Evolutionary conservation across 108 stramenopile species (phyloP), one percentile per base, ranked within the genome.

Genomic region (Parietichytrium sp.): DNA sequence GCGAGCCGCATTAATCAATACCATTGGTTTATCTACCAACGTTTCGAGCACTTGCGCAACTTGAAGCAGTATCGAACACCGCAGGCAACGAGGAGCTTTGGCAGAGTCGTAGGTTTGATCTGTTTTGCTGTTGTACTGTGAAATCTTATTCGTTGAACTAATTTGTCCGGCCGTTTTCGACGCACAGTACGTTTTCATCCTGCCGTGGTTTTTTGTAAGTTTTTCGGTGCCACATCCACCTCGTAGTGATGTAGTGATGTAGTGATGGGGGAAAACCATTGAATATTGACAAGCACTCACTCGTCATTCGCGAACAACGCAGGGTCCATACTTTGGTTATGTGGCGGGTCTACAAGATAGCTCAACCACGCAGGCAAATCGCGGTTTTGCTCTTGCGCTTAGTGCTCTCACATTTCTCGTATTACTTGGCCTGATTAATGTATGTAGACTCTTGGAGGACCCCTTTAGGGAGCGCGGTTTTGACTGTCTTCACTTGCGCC

Each of bases 191-290:
- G 38, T 72, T 3, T 72, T 72, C 25, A 42, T 72, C 0, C 20
- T 72, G 61, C 61, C 61, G 38, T 72, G 61, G 61, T 72, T 72
- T 20, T n/a, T 72, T 20, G n/a, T n/a, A n/a, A n/a, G n/a, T n/a
- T n/a, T n/a, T n/a, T n/a, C n/a, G n/a, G n/a, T n/a, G n/a, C n/a
- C n/a, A n/a, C n/a, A n/a, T n/a, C n/a, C n/a, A n/a, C n/a, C n/a
- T n/a, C n/a, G n/a, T n/a, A n/a, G n/a, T n/a, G n/a, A n/a, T n/a
- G n/a, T n/a, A n/a, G n/a, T n/a, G n/a, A n/a, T n/a, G n/a, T n/a
- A n/a, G n/a, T n/a, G n/a, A n/a, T n/a, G n/a, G n/a, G n/a, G n/a
- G n/a, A n/a, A n/a, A n/a, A n/a, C n/a, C n/a, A n/a, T n/a, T n/a
- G n/a, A n/a, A n/a, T n/a, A n/a, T n/a, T n/a, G n/a, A n/a, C n/a